Evolutionary conservation across 2,329 filamentous ascomycete genomes (phyloP), one percentile per base, ranked within the genome.

Genomic region (Neopestalotiopsis rosae): DNA sequence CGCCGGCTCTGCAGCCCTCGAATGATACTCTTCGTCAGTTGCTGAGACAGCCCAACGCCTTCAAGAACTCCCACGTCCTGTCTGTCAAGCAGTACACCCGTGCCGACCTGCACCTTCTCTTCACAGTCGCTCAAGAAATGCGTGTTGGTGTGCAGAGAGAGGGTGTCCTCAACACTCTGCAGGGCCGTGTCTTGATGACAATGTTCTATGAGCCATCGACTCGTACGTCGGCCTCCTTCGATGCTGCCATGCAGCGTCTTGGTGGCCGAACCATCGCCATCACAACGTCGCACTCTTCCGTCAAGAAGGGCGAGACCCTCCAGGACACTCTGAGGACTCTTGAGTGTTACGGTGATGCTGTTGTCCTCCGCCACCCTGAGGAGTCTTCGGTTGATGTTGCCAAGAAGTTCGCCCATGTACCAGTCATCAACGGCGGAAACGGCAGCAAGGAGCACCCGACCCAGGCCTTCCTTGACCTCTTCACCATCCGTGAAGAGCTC

Each of bases 171-270:
- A 92, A 96, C 76, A 87, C 97, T 68, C 89, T 99, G 71, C 93
- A 92, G 76, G 94, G 95, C 34, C 91, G 93, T 61, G 89, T 99
- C 13, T 88, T 99, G 49, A 94, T 92, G 83, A 96, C 94, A 2
- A 90, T 99, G 84, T 99, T 99, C 88, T 99, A 95, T 81, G 96
- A 99, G 86, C 96, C 96, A 1, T 98, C 95, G 0, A 99, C 96
- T 2, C 90, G 96, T 67, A 99, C 96, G 5, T 98, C 95, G 13
- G 90, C 93, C 49, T 99, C 96, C 3, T 99, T 99, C 76, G 96
- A 99, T 78, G 93, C 95, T 68, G 96, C 96, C 57, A 99, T 99
- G 96, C 97, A 99, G 86, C 92, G 97, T 66, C 91, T 99, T 5
- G 96, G 96, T 74, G 96, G 96, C 62, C 89, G 94, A 63, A 95